Base-by-base conservation (phyloP, 192 early-diverging fungal genomes). In the Podila minutissima region DNA sequence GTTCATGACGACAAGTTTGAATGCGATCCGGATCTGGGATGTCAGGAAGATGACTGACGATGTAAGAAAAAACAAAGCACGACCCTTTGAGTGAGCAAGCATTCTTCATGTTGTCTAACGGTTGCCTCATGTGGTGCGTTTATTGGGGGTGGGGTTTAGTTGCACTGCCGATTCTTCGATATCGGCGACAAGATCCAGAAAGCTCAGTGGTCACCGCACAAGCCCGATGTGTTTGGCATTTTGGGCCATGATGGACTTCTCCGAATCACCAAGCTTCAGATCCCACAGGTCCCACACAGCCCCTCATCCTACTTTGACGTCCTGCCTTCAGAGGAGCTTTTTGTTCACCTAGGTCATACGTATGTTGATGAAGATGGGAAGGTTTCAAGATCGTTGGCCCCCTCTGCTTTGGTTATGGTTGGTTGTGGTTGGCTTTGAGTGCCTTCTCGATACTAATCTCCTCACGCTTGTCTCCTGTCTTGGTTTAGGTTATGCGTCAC, bases 131-230 rank as follows among this genome's bases (percentile, higher is more conserved):
- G 38, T 41, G 38, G n/a, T n/a, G n/a, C n/a, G n/a, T n/a, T n/a
- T n/a, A n/a, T n/a, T n/a, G n/a, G n/a, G n/a, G n/a, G n/a, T n/a
- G n/a, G n/a, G n/a, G n/a, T n/a, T 29, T 46, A 37, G 22, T 5
- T 22, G 8, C 26, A 64, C 37, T 26, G 37, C 62, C 41, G 41
- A 46, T 64, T 37, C 9, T n/a, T 32, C 13, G 33, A 70, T 57
- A 61, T 46, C 7, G 1, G 10, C 2, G 35, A 48, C 2, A 19
- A 9, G 29, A 17, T 79, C 17, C 49, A 59, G 32, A 71, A 64
- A 31, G 75, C 75, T 8, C 59, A 33, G 20, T 79, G 75, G 75
- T 72, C 69, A 2, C 75, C 75, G 29, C 75, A 68, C 35, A 69
- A 49, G 2, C 33, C 60, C 1, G 61, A 72, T 38, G 66, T 71